Base-by-base conservation (phyloP, 73 alveolate genomes). In the Loxodes magnus region DNA sequence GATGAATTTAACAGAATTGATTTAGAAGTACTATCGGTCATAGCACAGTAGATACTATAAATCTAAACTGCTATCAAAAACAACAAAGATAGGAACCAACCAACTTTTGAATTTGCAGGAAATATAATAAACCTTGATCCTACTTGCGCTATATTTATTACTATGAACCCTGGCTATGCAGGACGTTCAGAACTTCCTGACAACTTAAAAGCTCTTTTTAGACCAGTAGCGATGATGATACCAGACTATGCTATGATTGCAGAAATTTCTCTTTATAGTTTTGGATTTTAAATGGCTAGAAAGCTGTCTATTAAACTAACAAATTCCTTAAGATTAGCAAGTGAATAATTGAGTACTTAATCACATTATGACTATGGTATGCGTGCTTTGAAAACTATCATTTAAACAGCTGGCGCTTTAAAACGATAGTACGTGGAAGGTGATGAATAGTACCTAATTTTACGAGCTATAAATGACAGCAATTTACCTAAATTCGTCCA, bases 101-200 rank as follows among this genome's bases (percentile, higher is more conserved):
- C 59, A 46, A 46, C 22, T 46, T 88, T 90, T 77, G 76, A 55
- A 38, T 90, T 90, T 51, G 96, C 86, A 65, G 86, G 69, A 5
- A 77, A 85, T 15, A 61, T 50, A 9, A 24, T 81, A 25, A 63
- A 56, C 31, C 69, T 81, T 15, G 79, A 81, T 58, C 57, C 78
- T 46, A 62, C 94, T 34, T 90, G 98, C 55, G 94, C 94, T 27
- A 89, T 92, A 29, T 88, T 88, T 77, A 92, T 92, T 66, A 92
- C 99, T 48, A 92, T 94, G 99, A 92, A 92, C 69, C 97, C 97
- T 19, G 94, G 97, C 28, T 88, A 93, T 61, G 98, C 98, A 14
- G 99, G 99, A 38, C 78, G 99, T 54, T 74, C 99, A 27, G 99
- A 93, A 62, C 91, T 93, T 38, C 99, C 99, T 2, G 99, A 93